Evolutionary conservation across 2,329 filamentous ascomycete genomes (phyloP).

Genomic region (Nigrospora osmanthi): DNA sequence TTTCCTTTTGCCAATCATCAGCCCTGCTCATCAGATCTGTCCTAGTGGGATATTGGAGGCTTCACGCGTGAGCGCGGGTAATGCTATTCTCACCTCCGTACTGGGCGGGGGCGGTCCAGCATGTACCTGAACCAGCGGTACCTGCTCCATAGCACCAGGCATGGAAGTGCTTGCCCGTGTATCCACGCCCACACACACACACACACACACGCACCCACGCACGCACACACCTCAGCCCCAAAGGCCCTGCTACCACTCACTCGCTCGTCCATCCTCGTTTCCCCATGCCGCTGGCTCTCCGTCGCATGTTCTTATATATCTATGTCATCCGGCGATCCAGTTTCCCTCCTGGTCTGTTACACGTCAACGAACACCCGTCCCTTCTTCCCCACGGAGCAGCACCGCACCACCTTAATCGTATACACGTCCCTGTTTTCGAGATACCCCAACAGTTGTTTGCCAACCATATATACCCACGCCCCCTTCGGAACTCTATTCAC

Average conservation of each 20-base stretch:
- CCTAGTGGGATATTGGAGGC: constrained; percentile 1
- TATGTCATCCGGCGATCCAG: neutral
- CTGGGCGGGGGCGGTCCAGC: no score
- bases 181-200: neutral
- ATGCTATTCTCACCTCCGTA: neutral
- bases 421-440: no score
- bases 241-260: no score
- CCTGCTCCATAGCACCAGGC: no score
- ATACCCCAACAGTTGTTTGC: no score
- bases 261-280: no score
- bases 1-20: constrained; percentile 3
- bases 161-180: no score
- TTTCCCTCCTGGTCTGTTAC: constrained; percentile 1
- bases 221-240: neutral
- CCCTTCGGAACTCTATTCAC: no score
- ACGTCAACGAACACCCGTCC: neutral
- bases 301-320: neutral
- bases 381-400: no score
- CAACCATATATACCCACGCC: no score
- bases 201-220: neutral
- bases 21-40: constrained; percentile 3
- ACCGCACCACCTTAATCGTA: neutral
- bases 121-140: no score
- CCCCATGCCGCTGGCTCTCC: neutral
- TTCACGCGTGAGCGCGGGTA: neutral